phyloP scores from a whole-genome alignment of 2,329 filamentous ascomycete genomes.

The Amylocarpus encephaloides region DNA sequence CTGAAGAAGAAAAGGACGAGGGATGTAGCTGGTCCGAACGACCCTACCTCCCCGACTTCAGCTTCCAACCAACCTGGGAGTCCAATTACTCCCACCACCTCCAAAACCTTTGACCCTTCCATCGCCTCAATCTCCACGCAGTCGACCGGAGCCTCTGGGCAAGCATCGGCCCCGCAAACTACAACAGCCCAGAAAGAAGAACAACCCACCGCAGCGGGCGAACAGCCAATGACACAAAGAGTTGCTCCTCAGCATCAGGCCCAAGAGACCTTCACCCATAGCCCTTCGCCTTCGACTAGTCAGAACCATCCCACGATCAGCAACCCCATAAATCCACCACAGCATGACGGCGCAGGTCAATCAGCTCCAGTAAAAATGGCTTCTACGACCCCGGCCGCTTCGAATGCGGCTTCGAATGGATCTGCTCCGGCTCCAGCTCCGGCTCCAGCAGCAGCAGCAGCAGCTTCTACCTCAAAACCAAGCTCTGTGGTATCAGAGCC shows the following conservation, averaged over 20 bases:
- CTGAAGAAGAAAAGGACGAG: constrained; percentile 99
- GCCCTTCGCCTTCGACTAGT: constrained; percentile 7
- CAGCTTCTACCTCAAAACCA: constrained; percentile 5
- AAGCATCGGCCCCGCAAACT: constrained; percentile 25
- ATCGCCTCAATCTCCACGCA: constrained; percentile 37
- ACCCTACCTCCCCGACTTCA: constrained; percentile 61
- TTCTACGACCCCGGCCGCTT: constrained; percentile 6
- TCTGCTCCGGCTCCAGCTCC: constrained; percentile 25
- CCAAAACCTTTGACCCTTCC: constrained; percentile 40
- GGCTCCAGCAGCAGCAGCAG: constrained; percentile 1
- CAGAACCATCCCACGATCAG: constrained; percentile 70
- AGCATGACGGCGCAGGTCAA: constrained; percentile 40
- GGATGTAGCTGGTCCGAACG: constrained; percentile 66
- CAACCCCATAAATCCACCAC: constrained; percentile 69
- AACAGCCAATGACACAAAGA: constrained; percentile 31
- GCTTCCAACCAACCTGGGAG: constrained; percentile 60
- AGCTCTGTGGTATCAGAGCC: constrained; percentile 9
- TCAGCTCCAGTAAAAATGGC: constrained; percentile 27
- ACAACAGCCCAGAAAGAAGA: constrained; percentile 24
- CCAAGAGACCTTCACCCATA: constrained; percentile 4
- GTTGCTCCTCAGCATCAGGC: constrained; percentile 31
- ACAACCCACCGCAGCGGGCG: constrained; percentile 26
- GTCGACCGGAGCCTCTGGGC: constrained; percentile 27
- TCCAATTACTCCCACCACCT: constrained; percentile 53
- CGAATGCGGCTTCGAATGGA: neutral